Conservation (phyloP, 176 grass and related monocot species). For the Chloris gayana region DNA sequence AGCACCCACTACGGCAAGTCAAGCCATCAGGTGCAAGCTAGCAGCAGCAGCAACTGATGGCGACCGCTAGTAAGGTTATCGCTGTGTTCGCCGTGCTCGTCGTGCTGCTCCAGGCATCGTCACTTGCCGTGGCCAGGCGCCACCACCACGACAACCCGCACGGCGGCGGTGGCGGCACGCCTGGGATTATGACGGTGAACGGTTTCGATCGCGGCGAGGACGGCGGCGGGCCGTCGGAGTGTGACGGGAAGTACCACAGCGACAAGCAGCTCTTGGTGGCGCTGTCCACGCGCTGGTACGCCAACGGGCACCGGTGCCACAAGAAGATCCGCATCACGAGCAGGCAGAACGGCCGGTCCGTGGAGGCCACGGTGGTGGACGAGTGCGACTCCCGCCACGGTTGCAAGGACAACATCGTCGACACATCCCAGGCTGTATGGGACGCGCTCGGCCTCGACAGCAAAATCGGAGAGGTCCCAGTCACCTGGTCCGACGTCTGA, state of each 20-base stretch:
- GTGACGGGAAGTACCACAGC: no score
- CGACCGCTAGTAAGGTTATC: background rate
- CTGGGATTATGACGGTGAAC: slow-evolving; percentile 20
- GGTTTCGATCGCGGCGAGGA: background rate
- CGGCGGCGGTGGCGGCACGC: background rate
- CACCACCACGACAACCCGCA: background rate
- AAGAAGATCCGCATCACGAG: no score
- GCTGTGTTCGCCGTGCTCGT: background rate
- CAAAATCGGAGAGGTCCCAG: background rate
- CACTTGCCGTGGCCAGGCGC: background rate
- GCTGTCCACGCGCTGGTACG: no score
- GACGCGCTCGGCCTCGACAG: slow-evolving; percentile 34
- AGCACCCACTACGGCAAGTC: no score
- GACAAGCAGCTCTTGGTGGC: no score
- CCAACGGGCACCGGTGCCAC: no score
- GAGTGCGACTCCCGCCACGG: no score
- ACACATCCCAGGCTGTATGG: slow-evolving; percentile 39
- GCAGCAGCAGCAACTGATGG: no score
- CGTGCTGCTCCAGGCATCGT: background rate
- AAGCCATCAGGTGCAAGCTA: no score
- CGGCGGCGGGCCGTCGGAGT: background rate
- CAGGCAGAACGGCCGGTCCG: no score
- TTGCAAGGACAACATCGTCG: slow-evolving; percentile 37
- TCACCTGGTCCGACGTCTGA: slow-evolving; percentile 43
- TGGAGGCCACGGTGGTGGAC: no score